Evolutionary conservation across 306 rosid genomes (phyloP).

Genomic region (Vigna trinervia): DNA sequence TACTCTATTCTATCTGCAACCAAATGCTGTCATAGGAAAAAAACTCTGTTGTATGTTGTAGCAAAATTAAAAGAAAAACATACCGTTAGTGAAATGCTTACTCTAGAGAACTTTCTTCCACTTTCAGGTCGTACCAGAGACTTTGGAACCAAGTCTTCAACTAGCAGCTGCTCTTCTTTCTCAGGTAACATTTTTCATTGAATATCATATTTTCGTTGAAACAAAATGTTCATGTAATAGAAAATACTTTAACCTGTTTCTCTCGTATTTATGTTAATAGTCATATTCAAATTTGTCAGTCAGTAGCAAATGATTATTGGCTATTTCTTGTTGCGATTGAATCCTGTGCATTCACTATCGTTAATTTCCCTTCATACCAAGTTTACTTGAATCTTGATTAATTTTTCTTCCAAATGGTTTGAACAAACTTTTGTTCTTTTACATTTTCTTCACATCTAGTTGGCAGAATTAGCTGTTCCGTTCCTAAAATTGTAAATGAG

Average conservation of each 20-base stretch:
- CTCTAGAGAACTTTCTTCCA: constrained; percentile 28
- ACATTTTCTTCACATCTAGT: constrained; percentile 17
- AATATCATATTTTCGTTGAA: constrained; percentile 19
- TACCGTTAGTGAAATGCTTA: constrained; percentile 18
- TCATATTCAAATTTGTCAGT: constrained; percentile 2
- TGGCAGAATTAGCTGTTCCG: constrained; percentile 29
- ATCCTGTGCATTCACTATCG: constrained; percentile 23
- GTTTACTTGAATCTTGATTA: neutral
- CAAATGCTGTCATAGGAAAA: neutral
- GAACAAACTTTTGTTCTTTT: constrained; percentile 24
- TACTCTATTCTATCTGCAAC: neutral
- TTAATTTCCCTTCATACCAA: constrained; percentile 9
- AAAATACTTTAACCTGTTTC: neutral
- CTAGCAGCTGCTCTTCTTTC: constrained; percentile 98
- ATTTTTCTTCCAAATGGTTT: constrained; percentile 29
- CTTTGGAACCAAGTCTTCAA: constrained; percentile 99
- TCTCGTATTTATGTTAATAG: constrained; percentile 15
- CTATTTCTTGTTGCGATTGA: constrained; percentile 5
- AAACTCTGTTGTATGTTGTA: neutral
- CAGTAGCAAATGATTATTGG: constrained; percentile 14
- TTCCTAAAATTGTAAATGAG: neutral
- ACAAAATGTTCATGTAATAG: constrained; percentile 14
- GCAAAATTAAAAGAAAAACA: constrained; percentile 29
- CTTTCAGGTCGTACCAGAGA: constrained; percentile 98
- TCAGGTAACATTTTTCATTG: constrained; percentile 65